Conservation (phyloP, 768 basidiomycete species). For the Ephemerocybe angulata region DNA sequence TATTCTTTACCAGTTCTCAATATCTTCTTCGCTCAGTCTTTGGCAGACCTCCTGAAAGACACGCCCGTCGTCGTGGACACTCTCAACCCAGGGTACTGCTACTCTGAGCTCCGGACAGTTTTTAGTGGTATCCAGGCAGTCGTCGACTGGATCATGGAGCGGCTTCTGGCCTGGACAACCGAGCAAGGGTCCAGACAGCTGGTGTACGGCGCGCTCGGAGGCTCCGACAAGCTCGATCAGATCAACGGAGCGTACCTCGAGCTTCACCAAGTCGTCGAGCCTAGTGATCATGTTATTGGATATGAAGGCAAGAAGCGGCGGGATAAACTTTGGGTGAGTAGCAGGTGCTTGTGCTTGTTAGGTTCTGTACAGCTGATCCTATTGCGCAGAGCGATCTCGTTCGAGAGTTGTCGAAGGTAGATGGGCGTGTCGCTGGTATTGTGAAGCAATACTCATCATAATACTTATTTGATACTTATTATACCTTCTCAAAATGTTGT, state of each 20-base stretch:
- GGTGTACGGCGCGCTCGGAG: conserved; percentile 30
- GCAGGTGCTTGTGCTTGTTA: not conserved
- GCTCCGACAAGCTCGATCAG: conserved; percentile 13
- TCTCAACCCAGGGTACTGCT: conserved; percentile 43
- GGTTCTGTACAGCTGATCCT: not conserved
- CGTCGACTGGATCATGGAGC: conserved; percentile 28
- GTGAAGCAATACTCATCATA: not conserved
- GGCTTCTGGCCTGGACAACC: conserved; percentile 30
- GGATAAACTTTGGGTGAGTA: conserved; percentile 28
- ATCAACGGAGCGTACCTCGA: conserved; percentile 29
- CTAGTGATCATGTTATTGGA: conserved; percentile 26
- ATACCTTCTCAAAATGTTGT: no score
- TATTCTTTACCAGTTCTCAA: conserved; percentile 32
- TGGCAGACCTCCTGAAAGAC: conserved; percentile 27
- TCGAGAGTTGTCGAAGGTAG: conserved; percentile 1
- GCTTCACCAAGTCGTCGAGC: conserved; percentile 20
- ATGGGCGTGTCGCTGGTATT: conserved; percentile 1
- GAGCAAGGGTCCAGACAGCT: conserved; percentile 37
- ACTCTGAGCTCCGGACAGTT: conserved; percentile 29
- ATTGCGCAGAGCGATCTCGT: conserved; percentile 4
- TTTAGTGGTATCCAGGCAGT: conserved; percentile 15
- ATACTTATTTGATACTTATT: no score
- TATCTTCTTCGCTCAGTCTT: conserved; percentile 37
- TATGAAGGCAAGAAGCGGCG: conserved; percentile 23
- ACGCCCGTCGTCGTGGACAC: conserved; percentile 31